A percentile compares a stretch with the other conserved stretches of the same genome.
Evolutionary conservation across 768 basidiomycete genomes (phyloP).

Genomic region (Plicaturopsis crispa): DNA sequence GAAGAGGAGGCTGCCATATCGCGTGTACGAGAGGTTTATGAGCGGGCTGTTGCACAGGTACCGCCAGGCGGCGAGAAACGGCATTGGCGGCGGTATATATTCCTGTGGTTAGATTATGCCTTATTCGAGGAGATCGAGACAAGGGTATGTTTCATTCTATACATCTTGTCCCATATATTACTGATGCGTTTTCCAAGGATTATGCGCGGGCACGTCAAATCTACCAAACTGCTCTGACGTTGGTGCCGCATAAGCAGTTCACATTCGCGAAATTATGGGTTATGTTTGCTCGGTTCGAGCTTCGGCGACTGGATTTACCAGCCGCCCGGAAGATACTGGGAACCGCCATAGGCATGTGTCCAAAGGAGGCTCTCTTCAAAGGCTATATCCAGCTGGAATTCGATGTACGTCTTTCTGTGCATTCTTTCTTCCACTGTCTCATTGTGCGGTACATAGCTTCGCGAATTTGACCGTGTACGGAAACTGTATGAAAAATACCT

Average conservation of each 20-base stretch:
- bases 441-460: conserved; percentile 53
- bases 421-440: conserved; percentile 7
- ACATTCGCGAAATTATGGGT: conserved; percentile 98
- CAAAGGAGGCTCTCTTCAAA: conserved; percentile 93
- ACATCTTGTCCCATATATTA: not conserved
- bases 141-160: conserved; percentile 64
- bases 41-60: conserved; percentile 90
- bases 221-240: conserved; percentile 80
- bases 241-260: conserved; percentile 94
- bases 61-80: conserved; percentile 92
- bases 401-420: conserved; percentile 43
- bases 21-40: conserved; percentile 89
- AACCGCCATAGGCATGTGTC: conserved; percentile 88
- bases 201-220: conserved; percentile 81
- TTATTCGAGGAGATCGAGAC: conserved; percentile 95
- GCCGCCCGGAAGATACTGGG: conserved; percentile 89
- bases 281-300: conserved; percentile 87
- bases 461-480: conserved; percentile 93
- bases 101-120: conserved; percentile 93
- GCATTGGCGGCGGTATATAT: conserved; percentile 86
- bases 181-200: conserved; percentile 42
- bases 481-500: conserved; percentile 91
- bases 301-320: conserved; percentile 71
- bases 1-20: conserved; percentile 55
- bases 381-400: conserved; percentile 93